These are phyloP conservation scores for Fusarium circinatum DNA, from an alignment of 2,329 filamentous ascomycete genomes.

Conservation along the genomic window DNA sequence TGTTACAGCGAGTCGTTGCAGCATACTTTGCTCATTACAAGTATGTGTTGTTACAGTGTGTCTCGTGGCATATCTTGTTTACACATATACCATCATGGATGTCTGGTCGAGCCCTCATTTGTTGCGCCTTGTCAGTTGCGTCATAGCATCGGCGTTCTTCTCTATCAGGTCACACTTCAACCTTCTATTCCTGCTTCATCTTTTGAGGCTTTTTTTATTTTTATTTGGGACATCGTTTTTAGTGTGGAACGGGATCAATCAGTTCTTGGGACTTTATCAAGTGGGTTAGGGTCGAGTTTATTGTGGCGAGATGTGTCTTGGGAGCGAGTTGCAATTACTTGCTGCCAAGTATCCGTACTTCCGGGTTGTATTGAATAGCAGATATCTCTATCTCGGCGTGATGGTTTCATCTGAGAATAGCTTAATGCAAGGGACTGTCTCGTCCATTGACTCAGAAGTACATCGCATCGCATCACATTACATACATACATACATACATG, in stretches of 20 bases:
- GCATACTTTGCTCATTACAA: neutral
- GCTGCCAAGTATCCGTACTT: neutral
- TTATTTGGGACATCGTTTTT: neutral
- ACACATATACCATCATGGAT: neutral
- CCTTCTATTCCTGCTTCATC: neutral
- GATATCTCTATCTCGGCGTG: neutral
- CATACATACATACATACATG: neutral
- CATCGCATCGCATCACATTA: neutral
- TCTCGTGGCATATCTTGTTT: neutral
- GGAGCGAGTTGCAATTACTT: neutral
- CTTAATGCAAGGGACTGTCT: neutral
- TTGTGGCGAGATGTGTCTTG: neutral
- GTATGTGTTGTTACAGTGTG: neutral
- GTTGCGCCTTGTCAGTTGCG: conserved; percentile 22
- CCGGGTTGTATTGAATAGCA: neutral
- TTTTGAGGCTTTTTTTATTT: neutral
- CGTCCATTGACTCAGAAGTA: neutral
- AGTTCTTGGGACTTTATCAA: conserved; percentile 4
- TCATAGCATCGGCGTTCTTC: conserved; percentile 44
- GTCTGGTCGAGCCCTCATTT: conserved; percentile 2
- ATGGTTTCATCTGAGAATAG: neutral
- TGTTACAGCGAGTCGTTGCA: neutral
- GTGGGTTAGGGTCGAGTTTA: neutral
- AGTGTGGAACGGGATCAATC: conserved; percentile 15
- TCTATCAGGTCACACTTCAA: neutral